phyloP scores from a whole-genome alignment of 1,284 basidiomycete genomes.

The Uromyces viciae-fabae region DNA sequence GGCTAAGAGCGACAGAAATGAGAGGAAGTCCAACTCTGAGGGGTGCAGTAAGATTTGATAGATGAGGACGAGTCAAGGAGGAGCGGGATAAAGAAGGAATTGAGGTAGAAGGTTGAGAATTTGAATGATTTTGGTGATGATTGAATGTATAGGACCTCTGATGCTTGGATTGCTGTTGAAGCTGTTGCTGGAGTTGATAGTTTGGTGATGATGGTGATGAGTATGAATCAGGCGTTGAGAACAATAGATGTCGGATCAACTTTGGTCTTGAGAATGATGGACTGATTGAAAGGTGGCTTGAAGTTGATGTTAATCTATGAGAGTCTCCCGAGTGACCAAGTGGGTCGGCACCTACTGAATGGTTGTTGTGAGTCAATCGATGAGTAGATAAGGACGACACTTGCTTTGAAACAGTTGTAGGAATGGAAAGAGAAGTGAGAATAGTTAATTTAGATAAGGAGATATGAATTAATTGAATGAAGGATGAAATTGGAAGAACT shows the following conservation, averaged over 20 bases:
- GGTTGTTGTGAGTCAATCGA: background rate
- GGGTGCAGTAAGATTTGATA: constrained; percentile 22
- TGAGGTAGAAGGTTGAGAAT: constrained; percentile 20
- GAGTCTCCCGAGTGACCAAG: background rate
- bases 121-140: background rate
- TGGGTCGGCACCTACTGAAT: constrained; percentile 3
- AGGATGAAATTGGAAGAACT: no score
- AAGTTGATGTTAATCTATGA: background rate
- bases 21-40: constrained; percentile 22
- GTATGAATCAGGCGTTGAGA: constrained; percentile 25
- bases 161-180: constrained; percentile 1
- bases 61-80: constrained; percentile 28
- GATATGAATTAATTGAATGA: no score
- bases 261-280: constrained; percentile 15
- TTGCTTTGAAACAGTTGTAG: no score
- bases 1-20: constrained; percentile 16
- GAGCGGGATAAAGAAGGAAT: constrained; percentile 14
- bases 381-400: constrained; percentile 1
- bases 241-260: constrained; percentile 22
- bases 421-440: no score
- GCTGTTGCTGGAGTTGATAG: constrained; percentile 16
- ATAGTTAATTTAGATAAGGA: no score
- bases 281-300: constrained; percentile 13
- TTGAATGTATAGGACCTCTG: constrained; percentile 9
- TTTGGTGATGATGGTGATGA: constrained; percentile 9